A percentile compares a stretch with the other conserved stretches of the same genome.
Conservation (phyloP, 345 rosid species). For the Rhodomyrtus tomentosa region DNA sequence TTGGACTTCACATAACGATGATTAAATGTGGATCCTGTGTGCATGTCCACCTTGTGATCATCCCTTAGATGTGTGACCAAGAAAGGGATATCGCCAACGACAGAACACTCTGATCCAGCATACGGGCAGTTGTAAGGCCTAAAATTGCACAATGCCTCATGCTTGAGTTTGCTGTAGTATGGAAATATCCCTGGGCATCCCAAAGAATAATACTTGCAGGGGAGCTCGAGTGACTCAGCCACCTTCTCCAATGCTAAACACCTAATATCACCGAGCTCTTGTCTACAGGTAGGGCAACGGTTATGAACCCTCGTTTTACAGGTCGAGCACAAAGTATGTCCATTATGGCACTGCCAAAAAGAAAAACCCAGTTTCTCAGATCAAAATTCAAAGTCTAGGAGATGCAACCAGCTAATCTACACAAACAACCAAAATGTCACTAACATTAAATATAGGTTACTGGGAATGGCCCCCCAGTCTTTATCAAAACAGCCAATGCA, state of each 20-base stretch:
- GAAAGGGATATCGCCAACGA: conserved; percentile 35
- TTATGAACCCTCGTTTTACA: conserved; percentile 44
- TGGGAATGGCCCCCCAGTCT: neutral
- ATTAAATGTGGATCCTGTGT: conserved; percentile 38
- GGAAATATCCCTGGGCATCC: conserved; percentile 49
- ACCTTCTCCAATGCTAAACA: conserved; percentile 45
- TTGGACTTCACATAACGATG: conserved; percentile 45
- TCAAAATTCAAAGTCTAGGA: neutral
- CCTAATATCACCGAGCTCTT: conserved; percentile 46
- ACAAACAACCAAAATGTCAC: neutral
- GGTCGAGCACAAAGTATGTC: conserved; percentile 40
- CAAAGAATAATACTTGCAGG: conserved; percentile 32
- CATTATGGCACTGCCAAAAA: conserved; percentile 38
- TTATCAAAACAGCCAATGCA: neutral
- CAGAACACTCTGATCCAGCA: conserved; percentile 40
- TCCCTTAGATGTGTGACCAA: conserved; percentile 38
- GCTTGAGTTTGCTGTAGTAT: conserved; percentile 41
- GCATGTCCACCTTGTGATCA: conserved; percentile 49
- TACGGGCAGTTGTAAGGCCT: conserved; percentile 46
- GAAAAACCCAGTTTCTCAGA: neutral
- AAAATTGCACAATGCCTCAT: conserved; percentile 36
- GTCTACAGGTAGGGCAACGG: conserved; percentile 46
- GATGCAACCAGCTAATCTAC: neutral
- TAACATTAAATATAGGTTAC: neutral
- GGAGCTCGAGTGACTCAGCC: conserved; percentile 39